phyloP scores from a whole-genome alignment of 352 stramenopile genomes.

The Phytopythium montanum region DNA sequence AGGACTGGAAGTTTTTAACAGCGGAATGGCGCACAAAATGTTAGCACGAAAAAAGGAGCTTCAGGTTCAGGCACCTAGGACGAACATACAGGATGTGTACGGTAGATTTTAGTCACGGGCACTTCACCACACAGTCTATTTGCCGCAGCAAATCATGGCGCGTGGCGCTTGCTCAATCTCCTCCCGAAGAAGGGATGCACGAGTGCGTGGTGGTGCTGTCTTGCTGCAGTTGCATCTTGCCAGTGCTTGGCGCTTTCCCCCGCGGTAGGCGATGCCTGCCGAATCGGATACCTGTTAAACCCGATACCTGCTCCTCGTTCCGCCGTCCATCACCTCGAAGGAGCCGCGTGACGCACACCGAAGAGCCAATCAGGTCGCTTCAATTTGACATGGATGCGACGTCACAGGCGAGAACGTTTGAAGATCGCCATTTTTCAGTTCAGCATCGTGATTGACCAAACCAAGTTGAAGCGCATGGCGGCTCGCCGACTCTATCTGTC shows the following conservation, averaged over 20 bases:
- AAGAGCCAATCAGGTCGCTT: constrained; percentile 1
- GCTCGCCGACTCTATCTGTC: not conserved
- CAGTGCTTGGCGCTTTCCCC: not conserved
- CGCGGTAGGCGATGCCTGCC: not conserved
- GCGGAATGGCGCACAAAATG: too few species aligned
- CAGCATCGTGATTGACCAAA: constrained; percentile 2
- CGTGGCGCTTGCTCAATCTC: not conserved
- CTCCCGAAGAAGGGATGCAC: too few species aligned
- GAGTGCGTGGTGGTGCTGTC: too few species aligned
- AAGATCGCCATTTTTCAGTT: not conserved
- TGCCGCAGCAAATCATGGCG: not conserved
- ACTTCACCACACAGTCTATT: too few species aligned
- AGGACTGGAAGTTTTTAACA: not conserved
- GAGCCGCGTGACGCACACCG: constrained; percentile 6
- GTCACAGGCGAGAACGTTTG: constrained; percentile 1
- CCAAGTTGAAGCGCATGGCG: not conserved
- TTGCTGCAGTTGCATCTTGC: too few species aligned
- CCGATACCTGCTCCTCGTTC: constrained; percentile 1
- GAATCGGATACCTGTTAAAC: constrained; percentile 1
- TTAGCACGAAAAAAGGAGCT: not conserved
- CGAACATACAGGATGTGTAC: not conserved
- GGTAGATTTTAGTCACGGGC: not conserved
- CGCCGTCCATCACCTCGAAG: not conserved
- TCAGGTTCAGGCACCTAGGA: too few species aligned
- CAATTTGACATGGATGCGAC: not conserved